Evolutionary conservation across 345 rosid species (phyloP).

Genomic region (Moricandia moricandioides): DNA sequence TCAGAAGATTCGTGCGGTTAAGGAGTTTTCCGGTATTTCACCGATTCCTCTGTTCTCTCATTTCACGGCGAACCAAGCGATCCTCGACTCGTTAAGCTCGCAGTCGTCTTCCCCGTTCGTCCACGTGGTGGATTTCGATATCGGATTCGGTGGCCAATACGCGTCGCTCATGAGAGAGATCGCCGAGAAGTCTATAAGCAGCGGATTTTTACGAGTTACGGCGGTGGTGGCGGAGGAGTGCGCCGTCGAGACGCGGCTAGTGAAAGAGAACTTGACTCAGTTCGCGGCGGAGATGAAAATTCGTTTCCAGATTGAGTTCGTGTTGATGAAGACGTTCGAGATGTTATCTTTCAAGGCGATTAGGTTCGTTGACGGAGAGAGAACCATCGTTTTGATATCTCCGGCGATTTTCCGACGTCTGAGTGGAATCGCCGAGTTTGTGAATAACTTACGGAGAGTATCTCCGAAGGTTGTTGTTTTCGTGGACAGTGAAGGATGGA

Average conservation of each 20-base stretch:
- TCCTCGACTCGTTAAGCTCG: constrained; percentile 66
- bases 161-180: constrained; percentile 85
- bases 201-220: constrained; percentile 64
- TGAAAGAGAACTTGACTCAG: constrained; percentile 71
- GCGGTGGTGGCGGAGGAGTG: constrained; percentile 77
- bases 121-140: constrained; percentile 86
- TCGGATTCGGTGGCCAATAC: constrained; percentile 91
- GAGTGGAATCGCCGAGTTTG: constrained; percentile 44
- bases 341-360: constrained; percentile 71
- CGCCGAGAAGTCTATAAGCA: constrained; percentile 46
- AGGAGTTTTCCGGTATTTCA: constrained; percentile 67
- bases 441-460: constrained; percentile 50
- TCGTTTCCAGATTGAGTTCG: constrained; percentile 73
- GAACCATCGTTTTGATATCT: constrained; percentile 55
- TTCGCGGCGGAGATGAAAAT: constrained; percentile 78
- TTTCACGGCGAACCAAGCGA: constrained; percentile 82
- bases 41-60: constrained; percentile 92
- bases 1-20: constrained; percentile 66
- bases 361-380: constrained; percentile 68
- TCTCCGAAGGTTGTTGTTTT: constrained; percentile 66
- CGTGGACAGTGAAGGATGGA: constrained; percentile 70
- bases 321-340: constrained; percentile 63
- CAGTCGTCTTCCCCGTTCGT: constrained; percentile 48
- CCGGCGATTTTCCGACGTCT: constrained; percentile 64
- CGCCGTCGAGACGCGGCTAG: constrained; percentile 60